These are phyloP conservation scores for Euptelea pleiosperma DNA, from an alignment of 164 flowering plant species.

Conservation along the genomic window DNA sequence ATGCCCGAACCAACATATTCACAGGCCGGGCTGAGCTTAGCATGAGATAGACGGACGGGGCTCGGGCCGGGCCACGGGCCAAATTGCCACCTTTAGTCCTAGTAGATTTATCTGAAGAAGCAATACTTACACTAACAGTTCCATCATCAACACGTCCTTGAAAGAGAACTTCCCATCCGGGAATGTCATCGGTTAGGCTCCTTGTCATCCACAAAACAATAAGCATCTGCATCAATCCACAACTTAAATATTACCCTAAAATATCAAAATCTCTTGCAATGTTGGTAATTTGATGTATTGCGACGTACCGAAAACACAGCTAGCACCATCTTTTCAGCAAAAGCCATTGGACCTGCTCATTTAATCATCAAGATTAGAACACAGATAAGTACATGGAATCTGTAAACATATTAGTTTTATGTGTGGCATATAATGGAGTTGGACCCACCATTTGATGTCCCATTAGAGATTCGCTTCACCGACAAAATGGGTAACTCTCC, in stretches of 20 bases:
- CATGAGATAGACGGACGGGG: no score
- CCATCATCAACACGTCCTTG: conserved; percentile 83
- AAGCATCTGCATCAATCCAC: conserved; percentile 43
- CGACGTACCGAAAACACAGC: conserved; percentile 61
- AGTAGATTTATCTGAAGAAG: no score
- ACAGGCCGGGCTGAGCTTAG: no score
- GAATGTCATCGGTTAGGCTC: conserved; percentile 74
- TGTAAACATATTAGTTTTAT: no score
- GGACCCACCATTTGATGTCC: no score
- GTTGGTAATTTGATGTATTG: background rate
- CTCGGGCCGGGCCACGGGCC: no score
- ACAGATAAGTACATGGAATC: no score
- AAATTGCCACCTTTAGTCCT: no score
- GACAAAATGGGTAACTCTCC: no score
- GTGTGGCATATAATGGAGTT: no score
- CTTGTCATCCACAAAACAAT: conserved; percentile 92
- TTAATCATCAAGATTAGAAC: background rate
- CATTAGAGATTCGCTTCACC: no score
- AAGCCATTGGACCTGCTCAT: conserved; percentile 76
- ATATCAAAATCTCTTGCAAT: background rate
- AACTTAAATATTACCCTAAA: background rate
- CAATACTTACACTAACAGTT: conserved; percentile 80
- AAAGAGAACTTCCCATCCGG: conserved; percentile 88
- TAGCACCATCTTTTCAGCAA: conserved; percentile 83
- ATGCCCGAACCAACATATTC: no score